phyloP scores from a whole-genome alignment of 2,329 filamentous ascomycete species.

The Sarocladium strictum region DNA sequence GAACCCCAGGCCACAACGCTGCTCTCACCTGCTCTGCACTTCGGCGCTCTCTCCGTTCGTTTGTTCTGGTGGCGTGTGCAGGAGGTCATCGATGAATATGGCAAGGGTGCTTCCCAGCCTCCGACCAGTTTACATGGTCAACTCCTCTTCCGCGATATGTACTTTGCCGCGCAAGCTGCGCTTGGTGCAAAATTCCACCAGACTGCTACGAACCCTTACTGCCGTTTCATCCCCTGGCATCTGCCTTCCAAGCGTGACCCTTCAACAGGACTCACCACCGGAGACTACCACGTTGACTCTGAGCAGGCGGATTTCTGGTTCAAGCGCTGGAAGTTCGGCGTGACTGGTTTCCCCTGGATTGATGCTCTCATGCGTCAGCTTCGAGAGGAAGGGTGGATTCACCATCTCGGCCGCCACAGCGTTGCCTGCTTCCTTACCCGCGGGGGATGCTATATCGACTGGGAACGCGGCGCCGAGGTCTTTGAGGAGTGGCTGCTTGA shows the following conservation, averaged over 20 bases:
- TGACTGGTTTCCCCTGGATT: constrained; percentile 75
- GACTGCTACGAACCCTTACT: constrained; percentile 58
- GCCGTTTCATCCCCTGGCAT: constrained; percentile 76
- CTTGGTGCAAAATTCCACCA: constrained; percentile 60
- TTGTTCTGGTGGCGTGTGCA: constrained; percentile 69
- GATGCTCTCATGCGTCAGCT: constrained; percentile 76
- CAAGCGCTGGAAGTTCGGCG: constrained; percentile 60
- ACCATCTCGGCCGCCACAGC: constrained; percentile 71
- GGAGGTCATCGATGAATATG: constrained; percentile 53
- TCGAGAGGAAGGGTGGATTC: constrained; percentile 67
- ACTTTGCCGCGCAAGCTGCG: constrained; percentile 69
- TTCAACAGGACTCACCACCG: constrained; percentile 42
- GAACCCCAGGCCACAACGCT: constrained; percentile 67
- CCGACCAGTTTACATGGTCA: constrained; percentile 69
- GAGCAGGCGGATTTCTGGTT: constrained; percentile 59
- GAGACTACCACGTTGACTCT: constrained; percentile 58
- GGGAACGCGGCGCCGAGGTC: constrained; percentile 73
- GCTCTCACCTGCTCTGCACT: constrained; percentile 68
- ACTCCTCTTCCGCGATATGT: constrained; percentile 76
- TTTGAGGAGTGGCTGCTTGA: constrained; percentile 73
- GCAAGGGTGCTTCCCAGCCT: constrained; percentile 50
- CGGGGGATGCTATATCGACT: constrained; percentile 71
- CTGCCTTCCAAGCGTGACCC: constrained; percentile 54
- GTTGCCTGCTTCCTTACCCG: constrained; percentile 77
- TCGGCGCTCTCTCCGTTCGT: constrained; percentile 63